Evolutionary conservation across 2,329 filamentous ascomycete species (phyloP).

Genomic region (Trichoderma sp.): DNA sequence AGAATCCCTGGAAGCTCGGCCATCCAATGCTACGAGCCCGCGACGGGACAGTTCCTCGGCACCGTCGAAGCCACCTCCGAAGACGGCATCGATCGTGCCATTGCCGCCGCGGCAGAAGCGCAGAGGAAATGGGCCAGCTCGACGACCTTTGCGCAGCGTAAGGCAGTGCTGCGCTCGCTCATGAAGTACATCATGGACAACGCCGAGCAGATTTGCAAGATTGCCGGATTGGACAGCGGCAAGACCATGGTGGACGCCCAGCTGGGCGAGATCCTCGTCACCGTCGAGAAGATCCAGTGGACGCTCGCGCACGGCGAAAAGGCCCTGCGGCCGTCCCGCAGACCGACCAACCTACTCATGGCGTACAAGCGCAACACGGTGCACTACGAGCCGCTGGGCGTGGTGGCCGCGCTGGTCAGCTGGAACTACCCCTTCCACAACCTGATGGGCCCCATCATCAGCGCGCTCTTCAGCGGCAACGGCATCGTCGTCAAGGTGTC

Average conservation of each 20-base stretch:
- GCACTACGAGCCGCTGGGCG: slow-evolving; percentile 86
- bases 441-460: slow-evolving; percentile 86
- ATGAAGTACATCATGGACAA: slow-evolving; percentile 83
- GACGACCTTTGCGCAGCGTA: slow-evolving; percentile 72
- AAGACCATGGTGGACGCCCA: slow-evolving; percentile 96
- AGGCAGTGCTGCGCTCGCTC: slow-evolving; percentile 77
- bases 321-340: slow-evolving; percentile 68
- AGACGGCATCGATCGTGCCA: slow-evolving; percentile 75
- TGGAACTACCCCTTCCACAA: slow-evolving; percentile 99
- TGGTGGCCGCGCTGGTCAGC: slow-evolving; percentile 88
- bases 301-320: slow-evolving; percentile 87
- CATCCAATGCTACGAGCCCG: slow-evolving; percentile 85
- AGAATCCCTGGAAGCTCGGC: slow-evolving; percentile 66
- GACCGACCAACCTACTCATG: slow-evolving; percentile 92
- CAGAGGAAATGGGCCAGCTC: slow-evolving; percentile 78
- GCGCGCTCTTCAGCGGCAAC: slow-evolving; percentile 87
- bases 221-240: slow-evolving; percentile 88
- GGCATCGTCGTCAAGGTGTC: slow-evolving; percentile 91
- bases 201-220: slow-evolving; percentile 80
- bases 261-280: slow-evolving; percentile 92
- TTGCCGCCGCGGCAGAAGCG: slow-evolving; percentile 71
- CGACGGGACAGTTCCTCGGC: slow-evolving; percentile 82
- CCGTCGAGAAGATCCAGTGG: slow-evolving; percentile 92
- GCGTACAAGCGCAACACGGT: slow-evolving; percentile 93
- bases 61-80: slow-evolving; percentile 74